phyloP scores from a whole-genome alignment of 371 early-diverging fungal genomes.

The Mortierella polycephala region DNA sequence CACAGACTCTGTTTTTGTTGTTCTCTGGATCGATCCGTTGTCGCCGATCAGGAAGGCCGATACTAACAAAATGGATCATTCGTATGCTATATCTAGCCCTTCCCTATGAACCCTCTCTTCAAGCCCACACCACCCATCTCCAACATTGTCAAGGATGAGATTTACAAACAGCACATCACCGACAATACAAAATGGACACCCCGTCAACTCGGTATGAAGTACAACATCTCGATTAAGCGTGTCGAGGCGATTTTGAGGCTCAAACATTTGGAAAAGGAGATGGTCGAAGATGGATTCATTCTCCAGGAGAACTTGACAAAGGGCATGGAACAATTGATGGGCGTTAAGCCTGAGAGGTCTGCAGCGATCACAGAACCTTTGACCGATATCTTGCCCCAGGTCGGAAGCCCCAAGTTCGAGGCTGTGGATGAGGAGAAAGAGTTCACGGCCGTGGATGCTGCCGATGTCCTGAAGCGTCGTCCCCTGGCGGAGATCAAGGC shows the following conservation, averaged over 20 bases:
- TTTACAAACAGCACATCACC: conserved; percentile 73
- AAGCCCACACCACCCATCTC: conserved; percentile 83
- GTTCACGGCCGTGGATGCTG: conserved; percentile 85
- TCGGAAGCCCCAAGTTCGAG: conserved; percentile 82
- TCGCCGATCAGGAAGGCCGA: no score
- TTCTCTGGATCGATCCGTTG: no score
- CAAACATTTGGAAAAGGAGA: conserved; percentile 81
- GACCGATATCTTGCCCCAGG: conserved; percentile 68
- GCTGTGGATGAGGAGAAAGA: conserved; percentile 80
- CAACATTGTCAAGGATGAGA: conserved; percentile 74
- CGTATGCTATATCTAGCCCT: conserved; percentile 64
- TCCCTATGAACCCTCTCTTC: conserved; percentile 91
- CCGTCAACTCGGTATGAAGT: conserved; percentile 78
- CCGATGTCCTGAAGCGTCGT: conserved; percentile 77
- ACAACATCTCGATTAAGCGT: conserved; percentile 83
- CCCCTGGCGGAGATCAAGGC: conserved; percentile 76
- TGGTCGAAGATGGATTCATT: conserved; percentile 66
- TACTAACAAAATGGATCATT: no score
- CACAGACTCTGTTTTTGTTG: no score
- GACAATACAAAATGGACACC: conserved; percentile 76
- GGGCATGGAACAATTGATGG: conserved; percentile 90
- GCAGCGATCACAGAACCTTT: conserved; percentile 66
- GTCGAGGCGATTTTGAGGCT: conserved; percentile 91
- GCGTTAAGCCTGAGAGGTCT: conserved; percentile 58
- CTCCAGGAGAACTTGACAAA: conserved; percentile 51